These are phyloP conservation scores for Gigaspora rosea DNA, from an alignment of 192 early-diverging fungal genomes.

Conservation along the genomic window DNA sequence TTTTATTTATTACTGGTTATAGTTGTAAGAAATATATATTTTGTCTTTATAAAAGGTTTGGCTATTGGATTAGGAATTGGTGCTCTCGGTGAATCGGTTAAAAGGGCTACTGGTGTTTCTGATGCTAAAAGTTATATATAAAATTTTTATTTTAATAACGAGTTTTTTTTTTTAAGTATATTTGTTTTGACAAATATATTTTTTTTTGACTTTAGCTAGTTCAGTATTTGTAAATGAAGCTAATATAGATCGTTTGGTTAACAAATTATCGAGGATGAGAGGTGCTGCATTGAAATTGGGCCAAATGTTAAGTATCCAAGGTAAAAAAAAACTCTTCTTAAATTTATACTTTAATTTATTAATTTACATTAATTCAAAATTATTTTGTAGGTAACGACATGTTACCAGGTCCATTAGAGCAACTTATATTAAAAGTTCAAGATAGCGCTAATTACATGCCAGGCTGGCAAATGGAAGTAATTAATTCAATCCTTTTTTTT, in stretches of 20 bases:
- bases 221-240: slow-evolving; percentile 67
- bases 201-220: slow-evolving; percentile 37
- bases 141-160: background rate
- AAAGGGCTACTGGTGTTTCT: slow-evolving; percentile 59
- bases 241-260: slow-evolving; percentile 88
- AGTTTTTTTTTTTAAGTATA: background rate
- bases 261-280: slow-evolving; percentile 86
- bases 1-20: background rate
- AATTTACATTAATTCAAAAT: slow-evolving; percentile 4
- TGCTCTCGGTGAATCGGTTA: slow-evolving; percentile 65
- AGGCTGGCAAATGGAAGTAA: slow-evolving; percentile 74
- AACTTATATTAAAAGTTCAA: slow-evolving; percentile 85
- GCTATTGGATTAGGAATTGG: slow-evolving; percentile 74
- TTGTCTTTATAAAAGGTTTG: slow-evolving; percentile 42
- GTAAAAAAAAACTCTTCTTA: slow-evolving; percentile 41
- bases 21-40: background rate
- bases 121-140: slow-evolving; percentile 15
- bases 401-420: slow-evolving; percentile 78
- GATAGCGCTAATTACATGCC: slow-evolving; percentile 97
- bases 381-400: slow-evolving; percentile 57
- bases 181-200: background rate
- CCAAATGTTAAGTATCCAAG: slow-evolving; percentile 97
- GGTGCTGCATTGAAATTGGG: slow-evolving; percentile 97
- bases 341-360: background rate
- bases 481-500: background rate